These are phyloP conservation scores for Alliaria petiolata DNA, from an alignment of 345 rosid genomes.

Conservation along the genomic window DNA sequence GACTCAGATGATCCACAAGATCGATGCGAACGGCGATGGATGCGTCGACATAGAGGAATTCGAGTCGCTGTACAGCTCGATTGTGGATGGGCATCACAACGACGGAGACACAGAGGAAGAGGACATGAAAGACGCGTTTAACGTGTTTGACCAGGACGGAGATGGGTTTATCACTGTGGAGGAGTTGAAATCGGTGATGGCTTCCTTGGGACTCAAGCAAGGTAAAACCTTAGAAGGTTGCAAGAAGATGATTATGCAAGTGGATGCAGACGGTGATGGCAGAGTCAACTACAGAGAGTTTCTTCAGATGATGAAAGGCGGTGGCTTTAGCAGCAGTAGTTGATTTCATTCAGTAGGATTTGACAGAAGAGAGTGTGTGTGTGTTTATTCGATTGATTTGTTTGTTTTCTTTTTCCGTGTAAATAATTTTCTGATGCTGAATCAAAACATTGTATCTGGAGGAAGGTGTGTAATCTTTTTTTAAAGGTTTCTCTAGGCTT, in stretches of 20 bases:
- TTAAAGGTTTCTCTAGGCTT: background rate
- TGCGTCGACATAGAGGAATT: constrained; percentile 36
- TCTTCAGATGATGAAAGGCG: constrained; percentile 38
- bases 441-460: constrained; percentile 7
- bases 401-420: constrained; percentile 24
- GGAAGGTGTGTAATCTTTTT: too few relatives aligned
- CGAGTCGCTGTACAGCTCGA: constrained; percentile 28
- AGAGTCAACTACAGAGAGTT: constrained; percentile 35
- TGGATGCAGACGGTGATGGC: constrained; percentile 38
- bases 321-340: constrained; percentile 22
- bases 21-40: constrained; percentile 34
- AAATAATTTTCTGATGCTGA: constrained; percentile 8
- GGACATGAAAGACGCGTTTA: constrained; percentile 37
- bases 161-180: constrained; percentile 38
- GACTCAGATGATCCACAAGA: constrained; percentile 30
- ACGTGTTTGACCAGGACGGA: constrained; percentile 36
- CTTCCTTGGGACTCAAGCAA: constrained; percentile 37
- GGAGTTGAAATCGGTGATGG: constrained; percentile 31
- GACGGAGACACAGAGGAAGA: constrained; percentile 38
- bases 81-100: constrained; percentile 21
- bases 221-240: constrained; percentile 31
- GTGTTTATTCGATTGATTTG: constrained; percentile 24
- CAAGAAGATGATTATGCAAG: constrained; percentile 37
- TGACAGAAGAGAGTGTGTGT: background rate
- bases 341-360: constrained; percentile 15